Conservation (phyloP, 1,284 basidiomycete genomes). For the Leccinum griseonigrum region DNA sequence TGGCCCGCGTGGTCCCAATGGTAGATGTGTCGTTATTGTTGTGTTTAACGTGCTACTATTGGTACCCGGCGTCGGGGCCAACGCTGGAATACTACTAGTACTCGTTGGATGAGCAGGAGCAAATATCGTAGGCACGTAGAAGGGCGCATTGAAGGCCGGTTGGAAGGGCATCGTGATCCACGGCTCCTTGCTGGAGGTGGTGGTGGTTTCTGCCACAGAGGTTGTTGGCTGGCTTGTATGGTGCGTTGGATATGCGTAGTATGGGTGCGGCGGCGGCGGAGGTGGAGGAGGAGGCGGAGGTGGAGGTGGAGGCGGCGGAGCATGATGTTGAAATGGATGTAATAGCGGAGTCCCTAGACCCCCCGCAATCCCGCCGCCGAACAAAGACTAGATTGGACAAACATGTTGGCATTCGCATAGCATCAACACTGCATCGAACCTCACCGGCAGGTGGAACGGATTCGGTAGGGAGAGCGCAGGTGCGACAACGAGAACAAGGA, state of each 20-base stretch:
- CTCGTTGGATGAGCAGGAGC: neutral
- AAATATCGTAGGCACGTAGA: neutral
- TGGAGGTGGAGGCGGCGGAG: neutral
- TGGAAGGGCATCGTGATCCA: neutral
- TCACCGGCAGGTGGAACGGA: neutral
- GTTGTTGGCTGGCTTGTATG: neutral
- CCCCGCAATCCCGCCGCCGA: neutral
- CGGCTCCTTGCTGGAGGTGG: neutral
- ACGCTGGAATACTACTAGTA: neutral
- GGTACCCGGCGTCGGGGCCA: too few relatives aligned
- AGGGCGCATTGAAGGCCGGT: neutral
- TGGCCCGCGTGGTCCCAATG: neutral
- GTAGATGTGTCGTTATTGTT: neutral
- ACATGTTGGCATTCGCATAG: neutral
- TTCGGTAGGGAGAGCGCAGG: neutral
- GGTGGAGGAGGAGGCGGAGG: neutral
- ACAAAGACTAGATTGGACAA: neutral
- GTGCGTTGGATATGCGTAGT: neutral
- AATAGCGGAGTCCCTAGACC: neutral
- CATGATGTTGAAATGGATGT: neutral
- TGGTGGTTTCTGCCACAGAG: neutral
- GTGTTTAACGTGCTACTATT: neutral
- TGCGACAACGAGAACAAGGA: neutral
- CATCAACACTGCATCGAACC: neutral
- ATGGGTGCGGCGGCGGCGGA: neutral